Evolutionary conservation across 805 yeast genomes (phyloP), one percentile per base, ranked within the genome.

Genomic region (Pichia paraexigua): DNA sequence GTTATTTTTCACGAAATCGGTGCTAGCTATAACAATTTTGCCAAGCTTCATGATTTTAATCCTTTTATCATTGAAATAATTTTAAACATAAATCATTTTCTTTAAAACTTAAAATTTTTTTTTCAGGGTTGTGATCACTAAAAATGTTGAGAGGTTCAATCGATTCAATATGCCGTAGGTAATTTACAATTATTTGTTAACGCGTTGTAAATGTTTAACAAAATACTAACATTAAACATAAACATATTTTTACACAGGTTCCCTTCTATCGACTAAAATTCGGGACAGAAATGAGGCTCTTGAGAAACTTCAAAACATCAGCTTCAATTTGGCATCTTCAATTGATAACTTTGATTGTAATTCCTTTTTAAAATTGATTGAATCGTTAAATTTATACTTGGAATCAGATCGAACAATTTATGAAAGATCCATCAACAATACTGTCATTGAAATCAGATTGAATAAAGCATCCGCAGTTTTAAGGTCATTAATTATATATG

Each of bases 251-350:
- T 13, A 27, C n/a, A 28, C 46, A 58, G 67, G 44, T 8, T 57
- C 60, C 13, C 65, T 82, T 41, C 67, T 67, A 24, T 82, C 87
- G 0, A 53, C 73, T 3, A 82, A 76, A 58, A 66, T 79, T 32
- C 76, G 74, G 54, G 86, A 80, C 15, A 66, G 87, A 40, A 78
- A 70, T 55, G 79, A 75, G 46, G 85, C 78, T 0, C 58, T 83
- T 10, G 62, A 63, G 21, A 67, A 62, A 27, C 57, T 79, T 27
- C 71, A 71, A 12, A 66, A 65, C 20, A 52, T 64, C 28, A 58
- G 61, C 22, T 54, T 62, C 10, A 50, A 39, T 21, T 64, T 63
- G 12, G 42, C 44, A 43, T 62, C 56, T 52, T 60, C 56, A 48
- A 58, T 53, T 48, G 54, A 47, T 49, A 60, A 43, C 5, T 30